These are phyloP conservation scores for Skeletonema marinoi DNA, from an alignment of 108 stramenopile species.

Conservation along the genomic window DNA sequence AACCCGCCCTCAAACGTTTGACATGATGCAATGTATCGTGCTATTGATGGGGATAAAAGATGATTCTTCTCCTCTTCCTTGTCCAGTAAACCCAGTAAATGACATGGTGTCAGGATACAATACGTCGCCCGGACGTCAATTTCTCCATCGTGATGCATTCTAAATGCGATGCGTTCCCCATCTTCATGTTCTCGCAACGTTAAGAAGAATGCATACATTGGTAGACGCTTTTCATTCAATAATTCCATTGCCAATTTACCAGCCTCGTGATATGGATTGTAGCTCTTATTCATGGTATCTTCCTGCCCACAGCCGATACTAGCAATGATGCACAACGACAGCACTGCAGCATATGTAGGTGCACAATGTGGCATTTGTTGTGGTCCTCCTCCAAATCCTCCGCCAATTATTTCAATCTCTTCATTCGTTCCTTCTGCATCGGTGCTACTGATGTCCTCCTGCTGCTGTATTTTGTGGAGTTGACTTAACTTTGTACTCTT, in stretches of 20 bases:
- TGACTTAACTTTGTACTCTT: constrained; percentile 19
- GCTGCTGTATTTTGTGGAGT: constrained; percentile 6
- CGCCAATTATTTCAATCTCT: constrained; percentile 36
- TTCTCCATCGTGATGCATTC: constrained; percentile 98
- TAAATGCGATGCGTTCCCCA: constrained; percentile 55
- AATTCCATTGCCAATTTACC: constrained; percentile 40
- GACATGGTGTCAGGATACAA: constrained; percentile 69
- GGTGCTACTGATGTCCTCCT: background rate
- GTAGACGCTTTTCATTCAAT: constrained; percentile 45
- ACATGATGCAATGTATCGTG: constrained; percentile 65
- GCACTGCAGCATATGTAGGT: constrained; percentile 93
- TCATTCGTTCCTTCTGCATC: background rate
- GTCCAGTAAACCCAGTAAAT: constrained; percentile 43
- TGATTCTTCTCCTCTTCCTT: constrained; percentile 16
- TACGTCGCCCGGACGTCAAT: constrained; percentile 96
- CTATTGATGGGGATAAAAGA: constrained; percentile 16
- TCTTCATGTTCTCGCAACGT: constrained; percentile 41
- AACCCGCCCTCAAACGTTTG: constrained; percentile 99
- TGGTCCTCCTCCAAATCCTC: constrained; percentile 97
- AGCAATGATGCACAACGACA: constrained; percentile 73
- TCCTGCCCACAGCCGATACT: constrained; percentile 7
- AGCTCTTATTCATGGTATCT: background rate
- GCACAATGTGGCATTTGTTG: constrained; percentile 93
- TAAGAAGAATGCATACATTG: constrained; percentile 72
- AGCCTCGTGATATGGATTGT: constrained; percentile 16